Evolutionary conservation across 2,329 filamentous ascomycete species (phyloP).

Genomic region (Pyricularia grisea): DNA sequence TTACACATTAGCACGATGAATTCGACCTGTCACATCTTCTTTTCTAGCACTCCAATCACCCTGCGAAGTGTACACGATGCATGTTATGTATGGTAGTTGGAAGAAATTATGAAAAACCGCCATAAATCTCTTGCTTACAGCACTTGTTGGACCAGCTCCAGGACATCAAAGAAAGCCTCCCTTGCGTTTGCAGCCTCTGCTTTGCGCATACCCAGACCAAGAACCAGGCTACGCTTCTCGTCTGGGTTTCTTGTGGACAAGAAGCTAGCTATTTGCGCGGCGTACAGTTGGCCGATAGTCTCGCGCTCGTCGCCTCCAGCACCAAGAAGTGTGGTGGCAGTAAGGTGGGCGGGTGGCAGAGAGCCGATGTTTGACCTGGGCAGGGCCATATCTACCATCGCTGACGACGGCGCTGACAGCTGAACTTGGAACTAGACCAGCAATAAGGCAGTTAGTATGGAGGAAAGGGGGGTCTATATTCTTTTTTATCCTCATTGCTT

Average conservation of each 20-base stretch:
- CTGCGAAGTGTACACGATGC: too few species aligned
- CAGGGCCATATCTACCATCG: slow-evolving; percentile 50
- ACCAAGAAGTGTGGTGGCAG: slow-evolving; percentile 78
- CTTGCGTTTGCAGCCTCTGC: slow-evolving; percentile 31
- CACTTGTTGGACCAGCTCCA: slow-evolving; percentile 53
- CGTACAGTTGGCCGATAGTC: slow-evolving; percentile 77
- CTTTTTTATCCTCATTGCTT: background rate
- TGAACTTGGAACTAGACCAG: slow-evolving; percentile 62
- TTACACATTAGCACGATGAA: too few species aligned
- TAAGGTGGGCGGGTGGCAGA: slow-evolving; percentile 73
- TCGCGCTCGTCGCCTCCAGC: slow-evolving; percentile 73
- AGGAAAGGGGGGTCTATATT: slow-evolving; percentile 18
- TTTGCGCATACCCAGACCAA: slow-evolving; percentile 48
- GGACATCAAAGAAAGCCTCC: slow-evolving; percentile 53
- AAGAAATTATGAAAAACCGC: background rate
- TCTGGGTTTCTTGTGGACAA: slow-evolving; percentile 63
- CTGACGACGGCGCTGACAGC: slow-evolving; percentile 57
- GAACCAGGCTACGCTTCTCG: slow-evolving; percentile 49
- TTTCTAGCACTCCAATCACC: too few species aligned
- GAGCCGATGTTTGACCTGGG: slow-evolving; percentile 29
- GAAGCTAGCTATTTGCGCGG: slow-evolving; percentile 77
- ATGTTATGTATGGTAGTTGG: background rate
- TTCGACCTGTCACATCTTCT: too few species aligned
- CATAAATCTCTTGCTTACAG: slow-evolving; percentile 24
- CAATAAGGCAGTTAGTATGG: background rate